Evolutionary conservation across 495 filamentous ascomycete species (phyloP), one percentile per base, ranked within the genome.

Genomic region (Hypoxylon cercidicola): DNA sequence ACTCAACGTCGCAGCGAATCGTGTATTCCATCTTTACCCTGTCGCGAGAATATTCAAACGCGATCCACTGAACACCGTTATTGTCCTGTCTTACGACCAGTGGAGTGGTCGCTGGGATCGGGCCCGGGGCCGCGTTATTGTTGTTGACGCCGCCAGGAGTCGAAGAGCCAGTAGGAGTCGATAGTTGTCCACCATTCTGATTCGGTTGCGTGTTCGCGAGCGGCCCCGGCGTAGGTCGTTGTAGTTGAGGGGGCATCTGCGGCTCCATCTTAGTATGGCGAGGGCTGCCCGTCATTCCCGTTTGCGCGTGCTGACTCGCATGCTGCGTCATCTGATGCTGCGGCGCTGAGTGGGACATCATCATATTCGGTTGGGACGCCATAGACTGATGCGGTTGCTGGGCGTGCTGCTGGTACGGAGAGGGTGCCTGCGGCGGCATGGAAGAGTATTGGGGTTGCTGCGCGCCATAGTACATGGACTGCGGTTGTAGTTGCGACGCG

Each of bases 11-110:
- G 72, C 95, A 99, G 32, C 95, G 89, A 72, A 99, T 99, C 0
- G 93, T 97, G 76, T 99, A 99, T 75, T 97, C 95, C 93, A 97
- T 97, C 85, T 99, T 99, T 64, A 99, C 93, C 25, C 95, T 84
- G 74, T 99, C 95, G 21, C 95, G 88, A 13, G 96, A 98, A 75
- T 99, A 99, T 72, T 99, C 95, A 58, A 99, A 99, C 2, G 93
- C 92, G 64, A 99, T 99, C 95, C 95, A 98, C 73, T 99, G 95
- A 10, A 98, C 95, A 13, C 95, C 95, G 65, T 97, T 97, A 70
- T 91, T 90, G 70, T 98, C 95, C 75, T 98, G 94, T 60, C 94
- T 83, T 35, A 98, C 95, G 6, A 99, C 94, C 4, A 97, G 80
- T 0, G 95, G 95, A 0, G 95, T 98, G 11, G 95, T 99, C 0